Evolutionary conservation across 192 early-diverging fungal genomes (phyloP).

Genomic region (Rhizophagus clarus): DNA sequence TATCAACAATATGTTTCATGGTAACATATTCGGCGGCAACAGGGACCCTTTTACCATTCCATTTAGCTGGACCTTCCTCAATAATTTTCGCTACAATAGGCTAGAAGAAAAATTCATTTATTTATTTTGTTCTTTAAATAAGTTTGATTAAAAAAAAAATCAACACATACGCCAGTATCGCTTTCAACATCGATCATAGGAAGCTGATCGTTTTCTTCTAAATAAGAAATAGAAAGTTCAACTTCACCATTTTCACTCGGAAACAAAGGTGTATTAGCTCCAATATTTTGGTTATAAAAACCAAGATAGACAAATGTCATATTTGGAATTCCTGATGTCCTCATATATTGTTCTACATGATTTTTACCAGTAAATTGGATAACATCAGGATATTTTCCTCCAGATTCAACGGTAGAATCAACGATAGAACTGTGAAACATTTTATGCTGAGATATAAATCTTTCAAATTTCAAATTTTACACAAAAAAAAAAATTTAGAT

Average conservation of each 20-base stretch:
- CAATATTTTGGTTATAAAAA: background rate
- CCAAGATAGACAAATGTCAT: background rate
- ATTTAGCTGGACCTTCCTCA: too few species aligned
- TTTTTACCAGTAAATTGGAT: background rate
- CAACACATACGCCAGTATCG: background rate
- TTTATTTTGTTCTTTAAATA: too few species aligned
- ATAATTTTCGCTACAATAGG: too few species aligned
- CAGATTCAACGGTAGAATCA: background rate
- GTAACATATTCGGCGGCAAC: background rate
- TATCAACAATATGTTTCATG: background rate
- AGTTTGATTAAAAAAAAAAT: too few species aligned
- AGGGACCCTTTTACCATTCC: too few species aligned
- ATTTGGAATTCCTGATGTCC: background rate
- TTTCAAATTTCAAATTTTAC: too few species aligned
- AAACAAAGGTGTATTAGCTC: background rate
- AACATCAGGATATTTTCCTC: background rate
- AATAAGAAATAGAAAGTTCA: background rate
- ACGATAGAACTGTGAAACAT: too few species aligned
- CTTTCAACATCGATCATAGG: background rate
- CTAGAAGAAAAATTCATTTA: too few species aligned
- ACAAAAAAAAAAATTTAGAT: too few species aligned
- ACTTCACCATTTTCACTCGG: background rate
- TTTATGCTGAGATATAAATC: too few species aligned
- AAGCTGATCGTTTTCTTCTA: background rate
- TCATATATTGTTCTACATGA: constrained; percentile 3